These are phyloP conservation scores for Cucurbita moschata DNA, from an alignment of 306 rosid species.

Conservation along the genomic window DNA sequence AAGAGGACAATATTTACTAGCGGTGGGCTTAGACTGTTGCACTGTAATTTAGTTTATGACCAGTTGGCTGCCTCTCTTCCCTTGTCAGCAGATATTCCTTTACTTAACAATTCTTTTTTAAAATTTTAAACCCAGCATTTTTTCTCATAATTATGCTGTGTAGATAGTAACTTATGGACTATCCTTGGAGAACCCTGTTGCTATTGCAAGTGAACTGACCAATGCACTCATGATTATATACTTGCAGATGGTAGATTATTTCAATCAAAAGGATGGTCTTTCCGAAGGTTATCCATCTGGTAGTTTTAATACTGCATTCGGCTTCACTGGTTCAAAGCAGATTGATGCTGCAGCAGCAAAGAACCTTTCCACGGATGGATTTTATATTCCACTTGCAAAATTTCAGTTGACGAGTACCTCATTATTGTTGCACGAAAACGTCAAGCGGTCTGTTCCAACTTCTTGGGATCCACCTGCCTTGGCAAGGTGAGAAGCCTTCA, in stretches of 20 bases:
- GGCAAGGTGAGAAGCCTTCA: conserved; percentile 46
- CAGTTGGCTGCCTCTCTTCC: background rate
- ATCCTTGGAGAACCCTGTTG: background rate
- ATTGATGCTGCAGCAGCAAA: conserved; percentile 51
- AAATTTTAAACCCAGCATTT: background rate
- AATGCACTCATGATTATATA: background rate
- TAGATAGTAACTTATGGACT: background rate
- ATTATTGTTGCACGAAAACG: conserved; percentile 44
- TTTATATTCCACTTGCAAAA: conserved; percentile 63
- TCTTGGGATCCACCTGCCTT: conserved; percentile 61
- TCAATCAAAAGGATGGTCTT: conserved; percentile 50
- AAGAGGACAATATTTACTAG: too few relatives aligned
- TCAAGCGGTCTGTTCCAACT: conserved; percentile 45
- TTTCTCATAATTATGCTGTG: background rate
- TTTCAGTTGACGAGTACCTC: conserved; percentile 42
- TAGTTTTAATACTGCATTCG: conserved; percentile 71
- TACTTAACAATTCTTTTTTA: background rate
- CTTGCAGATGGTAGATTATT: conserved; percentile 80
- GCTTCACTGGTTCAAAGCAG: conserved; percentile 75
- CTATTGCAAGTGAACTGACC: background rate
- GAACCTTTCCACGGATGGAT: conserved; percentile 61
- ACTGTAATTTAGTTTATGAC: background rate
- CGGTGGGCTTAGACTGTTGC: too few relatives aligned
- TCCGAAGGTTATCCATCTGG: conserved; percentile 60
- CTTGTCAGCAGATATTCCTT: background rate